A percentile compares a stretch with the other conserved stretches of the same genome.
phyloP scores from a whole-genome alignment of 768 basidiomycete genomes.

The Pleurotus citrinopileatus region DNA sequence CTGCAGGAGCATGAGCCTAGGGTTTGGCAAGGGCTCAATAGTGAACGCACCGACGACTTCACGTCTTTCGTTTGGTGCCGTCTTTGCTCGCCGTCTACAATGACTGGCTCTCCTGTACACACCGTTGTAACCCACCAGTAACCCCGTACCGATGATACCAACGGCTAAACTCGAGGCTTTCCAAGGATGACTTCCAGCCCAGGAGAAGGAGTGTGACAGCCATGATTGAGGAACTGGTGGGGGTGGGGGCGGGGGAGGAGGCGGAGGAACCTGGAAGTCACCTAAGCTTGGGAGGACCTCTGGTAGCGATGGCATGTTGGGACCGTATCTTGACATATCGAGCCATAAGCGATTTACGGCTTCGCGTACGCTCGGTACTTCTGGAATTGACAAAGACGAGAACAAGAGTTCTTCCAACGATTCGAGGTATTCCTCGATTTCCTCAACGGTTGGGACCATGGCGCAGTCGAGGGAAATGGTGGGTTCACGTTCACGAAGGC shows the following conservation, averaged over 20 bases:
- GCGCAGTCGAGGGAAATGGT: neutral
- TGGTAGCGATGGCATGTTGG: constrained; percentile 53
- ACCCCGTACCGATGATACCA: constrained; percentile 57
- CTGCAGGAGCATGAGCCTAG: constrained; percentile 9
- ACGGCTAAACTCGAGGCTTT: constrained; percentile 50
- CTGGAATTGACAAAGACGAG: constrained; percentile 51
- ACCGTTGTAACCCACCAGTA: constrained; percentile 57
- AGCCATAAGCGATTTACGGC: constrained; percentile 68
- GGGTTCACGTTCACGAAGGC: neutral
- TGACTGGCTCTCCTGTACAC: constrained; percentile 22
- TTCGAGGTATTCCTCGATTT: constrained; percentile 69
- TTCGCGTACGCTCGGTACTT: constrained; percentile 63
- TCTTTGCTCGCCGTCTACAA: constrained; percentile 39
- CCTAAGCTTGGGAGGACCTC: constrained; percentile 62
- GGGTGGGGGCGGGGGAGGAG: constrained; percentile 61
- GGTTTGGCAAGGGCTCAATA: neutral
- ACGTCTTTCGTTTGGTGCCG: constrained; percentile 49
- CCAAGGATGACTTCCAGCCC: constrained; percentile 61
- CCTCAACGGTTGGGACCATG: constrained; percentile 46
- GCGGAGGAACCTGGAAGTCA: constrained; percentile 62
- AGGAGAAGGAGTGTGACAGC: constrained; percentile 45
- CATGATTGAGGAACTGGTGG: constrained; percentile 47
- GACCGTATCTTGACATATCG: constrained; percentile 81
- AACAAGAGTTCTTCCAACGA: constrained; percentile 62
- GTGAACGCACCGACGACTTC: constrained; percentile 71